Conservation (phyloP, 106 monocot genomes). For the Dendrobium nobile region DNA sequence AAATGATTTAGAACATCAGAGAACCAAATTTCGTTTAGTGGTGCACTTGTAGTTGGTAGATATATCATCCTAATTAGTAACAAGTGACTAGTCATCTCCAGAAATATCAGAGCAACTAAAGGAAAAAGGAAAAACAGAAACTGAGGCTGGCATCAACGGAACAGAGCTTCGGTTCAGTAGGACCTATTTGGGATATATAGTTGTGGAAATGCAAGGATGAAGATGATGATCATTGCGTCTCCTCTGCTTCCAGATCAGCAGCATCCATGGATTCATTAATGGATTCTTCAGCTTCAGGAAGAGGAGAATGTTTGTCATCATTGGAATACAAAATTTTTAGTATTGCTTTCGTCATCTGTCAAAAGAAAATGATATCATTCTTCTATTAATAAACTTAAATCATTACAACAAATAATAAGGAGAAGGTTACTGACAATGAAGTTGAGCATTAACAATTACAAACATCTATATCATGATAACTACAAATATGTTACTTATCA, state of each 20-base stretch:
- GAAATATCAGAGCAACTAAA: neutral
- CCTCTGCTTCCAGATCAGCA: neutral
- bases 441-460: too few species aligned
- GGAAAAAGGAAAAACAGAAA: neutral
- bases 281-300: conserved; percentile 7
- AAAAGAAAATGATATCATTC: neutral
- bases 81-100: neutral
- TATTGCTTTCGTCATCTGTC: conserved; percentile 10
- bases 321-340: conserved; percentile 8
- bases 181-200: too few species aligned
- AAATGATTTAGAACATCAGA: too few species aligned
- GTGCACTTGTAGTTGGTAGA: neutral
- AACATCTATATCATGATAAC: too few species aligned
- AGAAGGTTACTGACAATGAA: too few species aligned
- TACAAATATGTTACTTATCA: too few species aligned
- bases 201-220: too few species aligned
- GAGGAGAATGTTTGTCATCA: conserved; percentile 1
- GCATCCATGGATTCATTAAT: neutral
- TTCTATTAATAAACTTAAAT: too few species aligned
- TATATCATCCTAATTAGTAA: neutral
- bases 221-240: neutral
- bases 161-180: too few species aligned
- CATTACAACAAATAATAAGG: too few species aligned
- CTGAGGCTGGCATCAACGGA: too few species aligned
- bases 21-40: too few species aligned